These are phyloP conservation scores for Mycena belliarum DNA, from an alignment of 768 basidiomycete genomes.

Conservation along the genomic window DNA sequence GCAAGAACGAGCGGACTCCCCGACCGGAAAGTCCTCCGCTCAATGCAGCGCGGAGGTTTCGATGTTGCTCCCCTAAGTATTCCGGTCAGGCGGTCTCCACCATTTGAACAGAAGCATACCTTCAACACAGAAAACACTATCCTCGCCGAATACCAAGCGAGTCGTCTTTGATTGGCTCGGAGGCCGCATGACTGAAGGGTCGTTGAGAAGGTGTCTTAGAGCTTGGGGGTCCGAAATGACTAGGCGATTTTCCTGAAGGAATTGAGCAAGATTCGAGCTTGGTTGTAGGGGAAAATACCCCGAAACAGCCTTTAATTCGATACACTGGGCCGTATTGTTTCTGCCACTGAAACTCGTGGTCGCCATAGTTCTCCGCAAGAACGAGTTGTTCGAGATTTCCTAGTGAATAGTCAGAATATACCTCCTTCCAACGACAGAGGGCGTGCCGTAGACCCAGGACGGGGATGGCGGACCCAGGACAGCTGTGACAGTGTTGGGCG, in stretches of 20 bases:
- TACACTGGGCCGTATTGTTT: constrained; percentile 5
- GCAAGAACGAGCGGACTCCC: background rate
- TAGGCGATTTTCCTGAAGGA: background rate
- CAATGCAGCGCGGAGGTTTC: background rate
- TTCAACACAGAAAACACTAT: background rate
- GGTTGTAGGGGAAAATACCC: background rate
- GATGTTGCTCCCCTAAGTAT: background rate
- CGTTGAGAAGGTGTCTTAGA: background rate
- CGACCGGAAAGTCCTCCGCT: background rate
- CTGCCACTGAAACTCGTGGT: constrained; percentile 3
- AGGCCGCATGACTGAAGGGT: background rate
- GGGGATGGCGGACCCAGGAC: background rate
- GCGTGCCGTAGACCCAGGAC: background rate
- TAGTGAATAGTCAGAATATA: background rate
- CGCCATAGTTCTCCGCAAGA: background rate
- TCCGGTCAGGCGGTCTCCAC: background rate
- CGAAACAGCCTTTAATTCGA: constrained; percentile 8
- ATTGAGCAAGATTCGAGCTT: background rate
- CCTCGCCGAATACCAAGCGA: background rate
- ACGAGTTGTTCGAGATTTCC: constrained; percentile 2
- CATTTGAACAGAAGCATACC: background rate
- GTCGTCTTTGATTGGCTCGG: background rate
- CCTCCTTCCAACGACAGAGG: no score
- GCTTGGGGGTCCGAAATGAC: background rate
- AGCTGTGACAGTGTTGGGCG: no score